A percentile compares a stretch with the other conserved stretches of the same genome.
These are phyloP conservation scores for Pelargonium fulgidum DNA, from an alignment of 441 rosid species.

Conservation along the genomic window DNA sequence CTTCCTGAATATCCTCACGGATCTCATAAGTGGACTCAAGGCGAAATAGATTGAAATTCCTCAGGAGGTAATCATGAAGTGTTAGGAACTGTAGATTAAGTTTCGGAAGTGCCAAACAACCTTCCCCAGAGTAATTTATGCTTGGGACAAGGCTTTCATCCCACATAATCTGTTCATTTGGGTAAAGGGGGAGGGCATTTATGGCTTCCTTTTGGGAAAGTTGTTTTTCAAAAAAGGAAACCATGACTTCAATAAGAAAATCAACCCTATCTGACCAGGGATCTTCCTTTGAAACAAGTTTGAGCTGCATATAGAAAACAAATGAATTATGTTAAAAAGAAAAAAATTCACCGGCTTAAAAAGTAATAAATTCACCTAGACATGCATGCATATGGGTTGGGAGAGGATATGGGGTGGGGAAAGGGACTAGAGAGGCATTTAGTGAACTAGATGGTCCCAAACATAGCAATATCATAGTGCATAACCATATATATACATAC, in stretches of 20 bases:
- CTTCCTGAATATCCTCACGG: slow-evolving; percentile 99
- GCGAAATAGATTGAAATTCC: slow-evolving; percentile 97
- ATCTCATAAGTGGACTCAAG: slow-evolving; percentile 98
- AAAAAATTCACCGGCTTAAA: background rate
- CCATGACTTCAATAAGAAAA: slow-evolving; percentile 89
- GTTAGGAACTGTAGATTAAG: slow-evolving; percentile 93
- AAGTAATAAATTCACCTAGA: background rate
- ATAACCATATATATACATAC: background rate
- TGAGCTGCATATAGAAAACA: slow-evolving; percentile 54
- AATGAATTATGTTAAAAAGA: slow-evolving; percentile 4
- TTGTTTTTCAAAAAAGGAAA: slow-evolving; percentile 87
- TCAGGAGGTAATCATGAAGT: slow-evolving; percentile 89
- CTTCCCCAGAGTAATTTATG: slow-evolving; percentile 98
- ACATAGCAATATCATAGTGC: background rate
- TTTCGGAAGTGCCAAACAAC: slow-evolving; percentile 97
- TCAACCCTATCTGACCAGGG: slow-evolving; percentile 84
- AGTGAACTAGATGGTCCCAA: background rate
- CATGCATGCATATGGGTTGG: background rate
- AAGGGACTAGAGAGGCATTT: background rate
- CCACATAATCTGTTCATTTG: slow-evolving; percentile 99
- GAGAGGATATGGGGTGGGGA: too few relatives aligned
- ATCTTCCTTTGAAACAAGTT: slow-evolving; percentile 70
- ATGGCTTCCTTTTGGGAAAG: slow-evolving; percentile 97
- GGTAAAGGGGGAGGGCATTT: slow-evolving; percentile 96
- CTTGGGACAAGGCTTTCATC: slow-evolving; percentile 98